These are phyloP conservation scores for Podospora pseudoanserina DNA, from an alignment of 495 filamentous ascomycete species.

Conservation along the genomic window DNA sequence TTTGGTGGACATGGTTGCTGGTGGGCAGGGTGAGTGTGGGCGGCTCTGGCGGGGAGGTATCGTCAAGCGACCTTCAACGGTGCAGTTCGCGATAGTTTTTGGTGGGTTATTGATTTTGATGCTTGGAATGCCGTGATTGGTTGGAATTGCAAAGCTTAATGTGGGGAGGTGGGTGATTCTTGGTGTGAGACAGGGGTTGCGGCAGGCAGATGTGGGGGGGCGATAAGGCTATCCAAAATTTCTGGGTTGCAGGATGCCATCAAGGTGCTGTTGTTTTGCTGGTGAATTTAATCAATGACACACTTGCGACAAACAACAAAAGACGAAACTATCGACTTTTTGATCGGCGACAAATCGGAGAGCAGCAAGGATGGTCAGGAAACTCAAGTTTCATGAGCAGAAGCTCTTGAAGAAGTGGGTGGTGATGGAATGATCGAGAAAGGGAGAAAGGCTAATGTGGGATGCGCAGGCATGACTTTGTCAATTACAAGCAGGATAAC, in stretches of 20 bases:
- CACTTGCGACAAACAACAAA: neutral
- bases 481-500: slow-evolving; percentile 85
- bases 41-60: neutral
- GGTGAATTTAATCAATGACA: neutral
- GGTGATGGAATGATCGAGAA: neutral
- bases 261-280: slow-evolving; percentile 2
- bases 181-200: slow-evolving; percentile 11
- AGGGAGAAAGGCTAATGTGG: slow-evolving; percentile 53
- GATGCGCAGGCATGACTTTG: slow-evolving; percentile 92
- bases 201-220: slow-evolving; percentile 26
- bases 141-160: neutral
- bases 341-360: neutral
- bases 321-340: neutral
- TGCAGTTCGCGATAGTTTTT: slow-evolving; percentile 8
- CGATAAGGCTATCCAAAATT: slow-evolving; percentile 15
- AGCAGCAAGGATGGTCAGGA: slow-evolving; percentile 67
- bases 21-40: neutral
- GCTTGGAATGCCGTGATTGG: slow-evolving; percentile 7
- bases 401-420: slow-evolving; percentile 25
- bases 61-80: neutral
- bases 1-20: neutral
- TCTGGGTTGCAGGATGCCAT: slow-evolving; percentile 11
- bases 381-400: slow-evolving; percentile 67
- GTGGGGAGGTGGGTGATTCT: neutral
- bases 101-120: slow-evolving; percentile 4